These are phyloP conservation scores for Ganoderma lingzhi DNA, from an alignment of 1,284 basidiomycete species.

Conservation along the genomic window DNA sequence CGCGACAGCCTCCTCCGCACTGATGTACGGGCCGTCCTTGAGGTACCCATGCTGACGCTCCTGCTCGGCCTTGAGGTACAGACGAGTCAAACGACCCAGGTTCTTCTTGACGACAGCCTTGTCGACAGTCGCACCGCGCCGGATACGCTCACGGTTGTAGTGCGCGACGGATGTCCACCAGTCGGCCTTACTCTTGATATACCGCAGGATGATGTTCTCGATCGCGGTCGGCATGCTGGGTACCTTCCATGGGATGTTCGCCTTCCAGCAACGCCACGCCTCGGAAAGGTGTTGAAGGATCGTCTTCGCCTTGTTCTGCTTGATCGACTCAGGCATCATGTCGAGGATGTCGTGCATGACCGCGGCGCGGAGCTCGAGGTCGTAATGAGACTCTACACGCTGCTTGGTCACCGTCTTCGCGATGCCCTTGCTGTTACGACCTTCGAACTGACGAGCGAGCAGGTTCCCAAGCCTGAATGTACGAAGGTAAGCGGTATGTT, in stretches of 20 bases:
- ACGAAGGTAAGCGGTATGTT: not conserved
- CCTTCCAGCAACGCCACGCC: constrained; percentile 99
- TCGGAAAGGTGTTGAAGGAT: constrained; percentile 98
- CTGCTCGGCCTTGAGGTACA: constrained; percentile 98
- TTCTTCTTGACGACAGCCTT: constrained; percentile 99
- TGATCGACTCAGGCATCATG: constrained; percentile 99
- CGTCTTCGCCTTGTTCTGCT: constrained; percentile 99
- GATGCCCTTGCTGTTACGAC: constrained; percentile 94
- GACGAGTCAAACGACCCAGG: constrained; percentile 86
- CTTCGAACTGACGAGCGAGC: constrained; percentile 98
- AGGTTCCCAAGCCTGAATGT: constrained; percentile 88
- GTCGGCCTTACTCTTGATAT: constrained; percentile 99
- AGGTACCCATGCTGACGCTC: constrained; percentile 97
- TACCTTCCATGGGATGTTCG: constrained; percentile 98
- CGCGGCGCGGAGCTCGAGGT: constrained; percentile 95
- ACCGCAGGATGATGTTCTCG: constrained; percentile 98
- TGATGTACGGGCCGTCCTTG: constrained; percentile 97
- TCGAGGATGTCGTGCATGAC: constrained; percentile 99
- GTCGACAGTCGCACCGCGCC: constrained; percentile 97
- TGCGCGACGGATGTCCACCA: constrained; percentile 99
- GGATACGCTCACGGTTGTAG: constrained; percentile 94
- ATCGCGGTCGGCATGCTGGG: constrained; percentile 98
- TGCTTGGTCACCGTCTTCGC: constrained; percentile 99
- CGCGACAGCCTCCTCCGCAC: constrained; percentile 96
- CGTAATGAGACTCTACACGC: constrained; percentile 98